A percentile compares a stretch with the other conserved stretches of the same genome.
Evolutionary conservation across 805 yeast genomes (phyloP).

Genomic region (Spathaspora boniae): DNA sequence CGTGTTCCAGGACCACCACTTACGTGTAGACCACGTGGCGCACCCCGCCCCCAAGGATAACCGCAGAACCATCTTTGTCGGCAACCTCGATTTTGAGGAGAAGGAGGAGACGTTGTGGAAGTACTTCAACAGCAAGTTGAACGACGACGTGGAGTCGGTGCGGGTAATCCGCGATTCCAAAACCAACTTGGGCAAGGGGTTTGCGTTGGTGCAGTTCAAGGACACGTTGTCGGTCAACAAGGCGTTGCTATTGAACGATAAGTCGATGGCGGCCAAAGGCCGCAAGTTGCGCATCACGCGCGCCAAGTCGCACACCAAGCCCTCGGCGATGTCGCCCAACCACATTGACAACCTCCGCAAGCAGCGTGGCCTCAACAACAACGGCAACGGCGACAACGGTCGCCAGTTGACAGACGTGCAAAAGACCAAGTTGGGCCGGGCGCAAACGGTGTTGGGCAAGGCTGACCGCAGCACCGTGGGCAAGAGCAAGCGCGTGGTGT

Average conservation of each 20-base stretch:
- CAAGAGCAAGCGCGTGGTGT: conserved; percentile 22
- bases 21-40: conserved; percentile 89
- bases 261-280: conserved; percentile 57
- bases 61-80: conserved; percentile 83
- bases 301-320: conserved; percentile 39
- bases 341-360: conserved; percentile 34
- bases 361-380: too few species aligned
- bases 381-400: conserved; percentile 18
- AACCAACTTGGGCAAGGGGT: conserved; percentile 95
- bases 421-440: conserved; percentile 78
- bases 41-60: conserved; percentile 87
- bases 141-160: conserved; percentile 72
- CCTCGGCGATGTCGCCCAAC: conserved; percentile 42
- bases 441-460: conserved; percentile 68
- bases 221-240: conserved; percentile 71
- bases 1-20: conserved; percentile 66
- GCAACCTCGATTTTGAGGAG: conserved; percentile 91
- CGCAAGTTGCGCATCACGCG: conserved; percentile 77
- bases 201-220: conserved; percentile 89
- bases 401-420: conserved; percentile 55
- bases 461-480: conserved; percentile 76
- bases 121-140: conserved; percentile 53
- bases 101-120: conserved; percentile 86
- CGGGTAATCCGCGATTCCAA: conserved; percentile 88
- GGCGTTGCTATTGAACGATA: conserved; percentile 74